phyloP scores from a whole-genome alignment of 2,329 filamentous ascomycete genomes.

The Ascocoryne sarcoides region DNA sequence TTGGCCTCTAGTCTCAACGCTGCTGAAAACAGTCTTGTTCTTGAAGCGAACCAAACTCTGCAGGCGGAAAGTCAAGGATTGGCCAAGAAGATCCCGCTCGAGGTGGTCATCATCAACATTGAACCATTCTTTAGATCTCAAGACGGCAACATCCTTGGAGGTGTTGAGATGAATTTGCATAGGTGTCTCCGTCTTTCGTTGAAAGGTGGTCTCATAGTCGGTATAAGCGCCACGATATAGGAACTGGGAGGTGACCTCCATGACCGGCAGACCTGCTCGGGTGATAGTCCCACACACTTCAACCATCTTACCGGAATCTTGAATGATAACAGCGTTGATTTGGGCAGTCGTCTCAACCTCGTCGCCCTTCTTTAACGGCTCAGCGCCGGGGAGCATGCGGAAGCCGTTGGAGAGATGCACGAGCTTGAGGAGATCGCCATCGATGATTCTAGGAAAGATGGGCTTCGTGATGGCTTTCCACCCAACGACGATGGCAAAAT shows the following conservation, averaged over 20 bases:
- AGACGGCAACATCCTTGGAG: conserved; percentile 83
- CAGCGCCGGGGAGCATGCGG: conserved; percentile 93
- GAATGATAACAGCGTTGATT: conserved; percentile 96
- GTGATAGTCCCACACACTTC: conserved; percentile 97
- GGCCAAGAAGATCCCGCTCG: conserved; percentile 83
- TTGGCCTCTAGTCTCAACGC: conserved; percentile 83
- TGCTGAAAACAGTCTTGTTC: conserved; percentile 86
- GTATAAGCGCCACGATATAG: conserved; percentile 87
- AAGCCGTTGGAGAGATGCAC: conserved; percentile 96
- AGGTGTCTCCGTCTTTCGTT: conserved; percentile 90
- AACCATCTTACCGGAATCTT: conserved; percentile 98
- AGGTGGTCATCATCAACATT: conserved; percentile 75
- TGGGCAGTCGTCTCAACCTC: conserved; percentile 86
- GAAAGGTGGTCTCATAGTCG: conserved; percentile 97
- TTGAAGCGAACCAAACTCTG: conserved; percentile 89
- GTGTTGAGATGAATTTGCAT: conserved; percentile 86
- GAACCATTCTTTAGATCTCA: conserved; percentile 98
- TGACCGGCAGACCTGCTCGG: conserved; percentile 74
- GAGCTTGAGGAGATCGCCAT: conserved; percentile 90
- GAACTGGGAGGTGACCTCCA: conserved; percentile 99
- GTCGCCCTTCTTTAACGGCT: conserved; percentile 93
- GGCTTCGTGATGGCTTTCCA: conserved; percentile 99
- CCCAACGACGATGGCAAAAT: conserved; percentile 95
- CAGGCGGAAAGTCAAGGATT: conserved; percentile 93
- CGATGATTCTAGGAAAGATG: conserved; percentile 93